Base-by-base conservation (phyloP, 73 alveolate species). In the Paramecium primaurelia region DNA sequence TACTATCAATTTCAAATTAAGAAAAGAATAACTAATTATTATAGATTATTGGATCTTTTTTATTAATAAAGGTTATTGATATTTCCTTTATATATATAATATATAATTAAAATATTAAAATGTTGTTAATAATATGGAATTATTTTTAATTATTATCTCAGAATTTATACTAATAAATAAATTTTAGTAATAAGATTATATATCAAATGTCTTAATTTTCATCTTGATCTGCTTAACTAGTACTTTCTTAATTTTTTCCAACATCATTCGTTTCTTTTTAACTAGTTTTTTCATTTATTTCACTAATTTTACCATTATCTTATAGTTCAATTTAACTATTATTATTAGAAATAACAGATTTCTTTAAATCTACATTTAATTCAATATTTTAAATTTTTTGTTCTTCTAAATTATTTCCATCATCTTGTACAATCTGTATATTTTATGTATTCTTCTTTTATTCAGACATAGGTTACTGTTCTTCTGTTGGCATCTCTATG, bases 401-500 rank as follows among this genome's bases (percentile, higher is more conserved):
- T 64, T 64, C 32, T 14, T 34, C 51, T 34, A 11, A 8, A 64
- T 64, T 64, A 64, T 34, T 32, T 22, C 12, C 16, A 25, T 64
- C 84, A n/a, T 25, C 49, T 32, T 28, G 16, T 1, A 18, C 69
- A 54, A 54, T 18, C 32, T 54, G 1, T 7, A n/a, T 54, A 1
- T 54, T 54, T 8, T 54, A 54, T 5, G 0, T 6, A n/a, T 12
- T 49, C 60, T 60, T 60, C 22, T 68, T 34, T 14, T 68, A 68
- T 4, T 28, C 51, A 20, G 40, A 68, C 2, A 10, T 51, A n/a
- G 42, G 18, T 75, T 75, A 12, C n/a, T 75, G 40, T 75, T 75
- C 88, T 37, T 75, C 88, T 32, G 88, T 75, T 36, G 88, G 88
- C 32, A 75, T 10, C 40, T 75, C 88, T 4, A 37, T 75, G n/a